Evolutionary conservation across 1,284 basidiomycete species (phyloP).

Genomic region (Apiotrichum gracile): DNA sequence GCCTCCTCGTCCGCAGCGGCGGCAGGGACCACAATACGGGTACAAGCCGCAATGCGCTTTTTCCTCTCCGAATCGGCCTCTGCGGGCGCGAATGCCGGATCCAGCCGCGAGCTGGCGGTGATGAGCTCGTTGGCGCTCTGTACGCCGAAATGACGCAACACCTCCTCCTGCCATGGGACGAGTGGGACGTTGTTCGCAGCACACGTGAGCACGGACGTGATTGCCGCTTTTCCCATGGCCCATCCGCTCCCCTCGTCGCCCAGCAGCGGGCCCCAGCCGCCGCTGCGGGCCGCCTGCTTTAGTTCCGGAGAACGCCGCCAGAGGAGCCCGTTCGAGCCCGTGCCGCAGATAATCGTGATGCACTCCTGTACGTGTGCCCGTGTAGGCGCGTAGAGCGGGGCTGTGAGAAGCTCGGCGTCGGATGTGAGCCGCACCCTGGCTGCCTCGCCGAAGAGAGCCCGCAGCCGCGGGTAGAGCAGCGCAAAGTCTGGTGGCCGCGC

Average conservation of each 20-base stretch:
- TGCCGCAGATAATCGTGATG: slow-evolving; percentile 16
- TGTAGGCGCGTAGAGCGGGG: not conserved
- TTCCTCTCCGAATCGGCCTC: slow-evolving; percentile 14
- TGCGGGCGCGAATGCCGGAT: not conserved
- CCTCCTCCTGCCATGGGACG: slow-evolving; percentile 3
- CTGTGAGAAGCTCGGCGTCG: slow-evolving; percentile 14
- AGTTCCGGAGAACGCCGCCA: slow-evolving; percentile 3
- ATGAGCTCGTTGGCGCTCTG: slow-evolving; percentile 7
- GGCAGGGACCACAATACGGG: slow-evolving; percentile 4
- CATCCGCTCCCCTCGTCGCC: slow-evolving; percentile 18
- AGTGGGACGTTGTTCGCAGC: slow-evolving; percentile 8
- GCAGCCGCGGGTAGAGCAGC: slow-evolving; percentile 1
- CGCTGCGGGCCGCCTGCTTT: slow-evolving; percentile 1
- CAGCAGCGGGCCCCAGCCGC: slow-evolving; percentile 17
- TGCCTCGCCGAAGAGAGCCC: not conserved
- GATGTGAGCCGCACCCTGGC: slow-evolving; percentile 6
- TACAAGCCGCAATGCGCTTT: slow-evolving; percentile 10
- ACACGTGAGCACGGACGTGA: slow-evolving; percentile 9
- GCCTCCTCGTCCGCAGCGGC: slow-evolving; percentile 12
- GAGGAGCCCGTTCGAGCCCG: slow-evolving; percentile 7
- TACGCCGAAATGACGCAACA: slow-evolving; percentile 6
- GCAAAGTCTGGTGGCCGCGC: slow-evolving; percentile 11
- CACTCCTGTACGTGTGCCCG: not conserved
- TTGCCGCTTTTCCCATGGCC: slow-evolving; percentile 11
- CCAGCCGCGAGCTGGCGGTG: not conserved